Evolutionary conservation across 352 stramenopile species (phyloP).

Genomic region (Aphanomyces cochlioides): DNA sequence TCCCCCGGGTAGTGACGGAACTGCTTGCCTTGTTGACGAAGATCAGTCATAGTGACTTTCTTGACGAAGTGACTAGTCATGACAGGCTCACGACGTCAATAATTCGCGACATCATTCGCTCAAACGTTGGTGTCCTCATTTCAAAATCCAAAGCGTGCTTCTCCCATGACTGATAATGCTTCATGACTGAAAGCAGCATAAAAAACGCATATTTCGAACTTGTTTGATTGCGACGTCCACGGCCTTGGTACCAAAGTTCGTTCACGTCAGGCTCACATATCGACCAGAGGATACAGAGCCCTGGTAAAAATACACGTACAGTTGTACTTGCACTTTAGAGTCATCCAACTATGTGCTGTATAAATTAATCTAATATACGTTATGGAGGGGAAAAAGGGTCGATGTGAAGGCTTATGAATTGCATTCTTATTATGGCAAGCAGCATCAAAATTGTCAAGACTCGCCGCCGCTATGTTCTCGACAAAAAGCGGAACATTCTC

Average conservation of each 20-base stretch:
- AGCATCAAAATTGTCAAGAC: too few relatives aligned
- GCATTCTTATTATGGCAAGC: too few relatives aligned
- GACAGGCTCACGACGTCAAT: background rate
- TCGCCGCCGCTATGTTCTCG: too few relatives aligned
- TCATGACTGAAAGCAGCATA: conserved; percentile 9
- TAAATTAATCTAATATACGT: too few relatives aligned
- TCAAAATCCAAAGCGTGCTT: conserved; percentile 23
- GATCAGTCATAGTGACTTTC: conserved; percentile 1
- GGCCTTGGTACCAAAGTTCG: background rate
- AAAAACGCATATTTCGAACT: conserved; percentile 20
- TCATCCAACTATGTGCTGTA: too few relatives aligned
- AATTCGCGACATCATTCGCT: background rate
- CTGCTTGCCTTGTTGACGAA: background rate
- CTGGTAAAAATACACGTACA: too few relatives aligned
- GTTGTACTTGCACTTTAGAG: too few relatives aligned
- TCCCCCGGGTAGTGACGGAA: conserved; percentile 5
- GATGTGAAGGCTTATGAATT: too few relatives aligned
- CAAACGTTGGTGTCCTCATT: background rate
- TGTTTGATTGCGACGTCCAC: background rate
- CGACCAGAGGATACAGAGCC: too few relatives aligned
- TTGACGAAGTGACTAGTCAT: conserved; percentile 1
- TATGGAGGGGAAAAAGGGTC: too few relatives aligned
- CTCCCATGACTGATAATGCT: conserved; percentile 19
- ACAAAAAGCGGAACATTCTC: too few relatives aligned
- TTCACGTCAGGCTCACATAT: too few relatives aligned